These are phyloP conservation scores for Phytomonas sp. DNA, from an alignment of 208 protist species.

Conservation along the genomic window DNA sequence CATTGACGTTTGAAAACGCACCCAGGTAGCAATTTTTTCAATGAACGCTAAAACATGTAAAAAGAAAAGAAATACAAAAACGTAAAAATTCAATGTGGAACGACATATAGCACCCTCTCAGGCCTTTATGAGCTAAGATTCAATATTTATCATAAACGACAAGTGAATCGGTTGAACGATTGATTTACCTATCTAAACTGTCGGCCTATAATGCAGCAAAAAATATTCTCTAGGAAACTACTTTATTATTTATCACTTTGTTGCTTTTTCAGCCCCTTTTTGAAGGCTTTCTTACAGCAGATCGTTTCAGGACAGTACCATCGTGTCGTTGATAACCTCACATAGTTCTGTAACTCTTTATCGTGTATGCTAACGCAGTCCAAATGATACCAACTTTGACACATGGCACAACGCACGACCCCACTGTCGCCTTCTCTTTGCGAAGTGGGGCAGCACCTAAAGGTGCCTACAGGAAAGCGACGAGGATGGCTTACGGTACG, in stretches of 20 bases:
- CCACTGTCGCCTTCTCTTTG: conserved; percentile 45
- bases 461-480: conserved; percentile 56
- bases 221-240: not conserved
- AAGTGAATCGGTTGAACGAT: conserved; percentile 1
- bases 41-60: not conserved
- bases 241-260: not conserved
- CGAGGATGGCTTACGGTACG: conserved; percentile 8
- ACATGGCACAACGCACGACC: conserved; percentile 64
- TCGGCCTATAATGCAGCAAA: not conserved
- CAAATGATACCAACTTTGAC: conserved; percentile 71
- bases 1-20: not conserved
- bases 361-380: conserved; percentile 57
- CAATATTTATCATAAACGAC: not conserved
- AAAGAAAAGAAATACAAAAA: conserved; percentile 5
- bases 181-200: conserved; percentile 1
- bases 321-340: conserved; percentile 62
- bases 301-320: conserved; percentile 78
- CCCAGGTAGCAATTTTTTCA: not conserved
- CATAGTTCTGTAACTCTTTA: conserved; percentile 39
- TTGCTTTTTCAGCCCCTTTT: conserved; percentile 1
- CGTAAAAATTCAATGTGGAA: conserved; percentile 1
- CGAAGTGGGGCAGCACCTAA: conserved; percentile 78
- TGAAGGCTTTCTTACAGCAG: conserved; percentile 56
- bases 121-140: not conserved
- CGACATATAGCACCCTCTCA: not conserved